Conservation (phyloP, 257 asterid species). For the Nicotiana sylvestris region DNA sequence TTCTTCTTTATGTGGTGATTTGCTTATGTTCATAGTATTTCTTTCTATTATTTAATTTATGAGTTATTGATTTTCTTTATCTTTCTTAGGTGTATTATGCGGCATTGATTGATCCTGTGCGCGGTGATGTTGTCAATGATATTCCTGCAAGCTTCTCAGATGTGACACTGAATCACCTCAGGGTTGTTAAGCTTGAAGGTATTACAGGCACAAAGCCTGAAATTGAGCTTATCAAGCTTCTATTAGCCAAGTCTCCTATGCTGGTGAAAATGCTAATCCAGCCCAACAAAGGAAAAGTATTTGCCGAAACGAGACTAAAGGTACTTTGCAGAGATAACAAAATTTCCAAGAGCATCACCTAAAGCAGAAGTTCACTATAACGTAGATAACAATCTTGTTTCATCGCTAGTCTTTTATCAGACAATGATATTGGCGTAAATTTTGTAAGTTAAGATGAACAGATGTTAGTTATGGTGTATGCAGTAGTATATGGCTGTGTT, state of each 20-base stretch:
- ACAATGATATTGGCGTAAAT: neutral
- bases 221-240: neutral
- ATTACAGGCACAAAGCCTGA: neutral
- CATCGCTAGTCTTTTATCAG: neutral
- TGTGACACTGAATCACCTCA: neutral
- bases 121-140: neutral
- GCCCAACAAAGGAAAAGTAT: neutral
- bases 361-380: neutral
- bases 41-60: neutral
- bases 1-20: neutral
- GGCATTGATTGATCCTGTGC: neutral
- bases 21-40: neutral
- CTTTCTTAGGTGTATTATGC: neutral
- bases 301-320: neutral
- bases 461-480: neutral
- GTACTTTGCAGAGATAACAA: neutral
- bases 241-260: neutral
- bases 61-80: neutral
- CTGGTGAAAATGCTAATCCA: neutral
- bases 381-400: neutral
- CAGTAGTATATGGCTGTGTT: neutral
- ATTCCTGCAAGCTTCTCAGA: neutral
- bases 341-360: neutral
- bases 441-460: neutral
- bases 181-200: neutral